Conservation (phyloP, 2,329 filamentous ascomycete species). For the Botryotinia globosa region DNA sequence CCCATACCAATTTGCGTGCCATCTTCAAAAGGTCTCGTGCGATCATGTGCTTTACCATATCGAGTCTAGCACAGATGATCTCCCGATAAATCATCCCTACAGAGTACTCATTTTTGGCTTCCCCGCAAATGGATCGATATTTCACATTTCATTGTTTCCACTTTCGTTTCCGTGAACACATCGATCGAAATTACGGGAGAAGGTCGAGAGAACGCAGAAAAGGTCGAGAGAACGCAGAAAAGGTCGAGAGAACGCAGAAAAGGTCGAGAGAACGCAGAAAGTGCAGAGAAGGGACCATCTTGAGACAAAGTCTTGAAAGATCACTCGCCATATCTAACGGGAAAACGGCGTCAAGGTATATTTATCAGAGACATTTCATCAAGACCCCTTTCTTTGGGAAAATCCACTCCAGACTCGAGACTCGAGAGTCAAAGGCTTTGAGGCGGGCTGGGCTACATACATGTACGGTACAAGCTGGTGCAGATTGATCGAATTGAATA, state of each 20-base stretch:
- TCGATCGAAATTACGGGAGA: background rate
- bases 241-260: background rate
- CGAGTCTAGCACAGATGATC: background rate
- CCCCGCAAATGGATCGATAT: conserved; percentile 7
- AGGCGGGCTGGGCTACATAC: too few relatives aligned
- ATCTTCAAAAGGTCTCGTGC: background rate
- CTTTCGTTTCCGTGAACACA: background rate
- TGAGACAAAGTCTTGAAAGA: background rate
- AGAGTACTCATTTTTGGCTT: background rate
- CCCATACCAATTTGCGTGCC: background rate
- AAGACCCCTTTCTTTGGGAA: background rate
- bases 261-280: background rate
- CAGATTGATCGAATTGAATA: too few relatives aligned
- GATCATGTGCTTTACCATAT: background rate
- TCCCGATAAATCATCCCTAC: background rate
- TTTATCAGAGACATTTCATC: background rate
- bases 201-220: background rate
- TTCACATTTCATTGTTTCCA: background rate
- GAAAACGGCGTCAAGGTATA: background rate
- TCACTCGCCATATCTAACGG: background rate
- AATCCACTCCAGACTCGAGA: background rate
- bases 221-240: background rate
- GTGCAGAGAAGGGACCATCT: background rate
- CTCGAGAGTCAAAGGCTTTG: too few relatives aligned
- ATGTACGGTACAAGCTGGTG: background rate